A percentile compares a stretch with the other conserved stretches of the same genome.
phyloP scores from a whole-genome alignment of 2,329 filamentous ascomycete species.

The Exophiala sp. region DNA sequence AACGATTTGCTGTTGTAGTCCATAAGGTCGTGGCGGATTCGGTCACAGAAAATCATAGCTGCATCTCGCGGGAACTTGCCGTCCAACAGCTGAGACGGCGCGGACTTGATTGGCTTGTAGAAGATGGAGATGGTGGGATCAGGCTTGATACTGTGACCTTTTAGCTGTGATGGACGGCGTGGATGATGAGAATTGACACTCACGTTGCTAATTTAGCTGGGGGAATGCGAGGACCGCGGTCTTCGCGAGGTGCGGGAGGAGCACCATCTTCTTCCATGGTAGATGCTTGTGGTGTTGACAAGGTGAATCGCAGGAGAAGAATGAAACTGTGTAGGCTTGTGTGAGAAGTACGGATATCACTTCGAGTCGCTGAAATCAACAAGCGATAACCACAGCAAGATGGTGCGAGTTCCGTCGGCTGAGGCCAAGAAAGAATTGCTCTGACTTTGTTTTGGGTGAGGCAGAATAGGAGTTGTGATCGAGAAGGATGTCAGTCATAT shows the following conservation, averaged over 20 bases:
- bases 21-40: conserved; percentile 19
- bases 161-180: background rate
- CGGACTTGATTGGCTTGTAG: conserved; percentile 12
- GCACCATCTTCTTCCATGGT: conserved; percentile 14
- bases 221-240: conserved; percentile 21
- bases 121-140: conserved; percentile 22
- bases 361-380: too few relatives aligned
- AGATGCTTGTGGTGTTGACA: background rate
- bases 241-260: conserved; percentile 16
- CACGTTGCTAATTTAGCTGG: conserved; percentile 20
- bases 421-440: too few relatives aligned
- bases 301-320: background rate
- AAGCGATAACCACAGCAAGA: too few relatives aligned
- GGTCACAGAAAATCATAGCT: conserved; percentile 25
- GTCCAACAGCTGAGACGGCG: conserved; percentile 11
- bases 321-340: background rate
- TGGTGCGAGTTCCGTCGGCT: too few relatives aligned
- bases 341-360: too few relatives aligned
- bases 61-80: conserved; percentile 18
- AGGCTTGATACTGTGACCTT: conserved; percentile 13
- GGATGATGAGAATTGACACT: background rate
- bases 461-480: too few relatives aligned
- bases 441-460: too few relatives aligned
- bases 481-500: too few relatives aligned
- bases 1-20: conserved; percentile 24